Conservation (phyloP, 2,329 filamentous ascomycete genomes). For the Colletotrichum euphorbiae region DNA sequence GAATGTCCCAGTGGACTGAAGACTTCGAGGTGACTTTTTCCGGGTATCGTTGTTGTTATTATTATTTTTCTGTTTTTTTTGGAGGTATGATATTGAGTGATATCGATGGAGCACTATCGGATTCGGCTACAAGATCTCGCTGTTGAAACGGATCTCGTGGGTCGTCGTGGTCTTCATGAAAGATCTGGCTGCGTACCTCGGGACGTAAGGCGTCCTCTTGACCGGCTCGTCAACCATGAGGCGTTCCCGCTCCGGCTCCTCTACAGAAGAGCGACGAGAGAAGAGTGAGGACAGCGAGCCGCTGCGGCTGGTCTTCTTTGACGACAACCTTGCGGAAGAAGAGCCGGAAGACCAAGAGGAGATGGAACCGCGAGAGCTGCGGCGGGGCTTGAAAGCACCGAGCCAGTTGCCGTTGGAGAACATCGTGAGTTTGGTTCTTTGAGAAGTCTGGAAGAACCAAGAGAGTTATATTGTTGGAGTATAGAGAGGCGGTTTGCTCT, state of each 20-base stretch:
- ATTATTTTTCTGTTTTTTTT: no score
- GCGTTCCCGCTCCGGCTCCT: constrained; percentile 19
- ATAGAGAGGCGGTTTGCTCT: background rate
- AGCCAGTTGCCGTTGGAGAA: constrained; percentile 36
- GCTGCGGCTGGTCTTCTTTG: constrained; percentile 21
- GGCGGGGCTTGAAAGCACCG: constrained; percentile 31
- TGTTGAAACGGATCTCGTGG: constrained; percentile 51
- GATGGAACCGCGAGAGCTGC: constrained; percentile 25
- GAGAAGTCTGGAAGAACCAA: background rate
- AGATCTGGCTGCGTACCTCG: constrained; percentile 55
- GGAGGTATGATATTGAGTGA: background rate
- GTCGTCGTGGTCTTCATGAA: constrained; percentile 58
- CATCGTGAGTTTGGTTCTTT: constrained; percentile 25
- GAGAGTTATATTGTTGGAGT: constrained; percentile 9
- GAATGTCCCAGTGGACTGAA: background rate
- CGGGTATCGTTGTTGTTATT: no score
- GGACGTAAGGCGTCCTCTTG: constrained; percentile 42
- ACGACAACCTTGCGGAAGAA: constrained; percentile 6
- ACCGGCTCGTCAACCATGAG: constrained; percentile 30
- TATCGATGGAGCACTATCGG: background rate
- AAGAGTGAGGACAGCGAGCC: constrained; percentile 24
- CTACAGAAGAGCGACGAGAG: constrained; percentile 7
- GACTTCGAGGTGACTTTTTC: background rate
- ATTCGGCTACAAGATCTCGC: constrained; percentile 45
- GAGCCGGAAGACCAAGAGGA: constrained; percentile 10